These are phyloP conservation scores for Penicillium sp. DNA, from an alignment of 2,329 filamentous ascomycete species.

Conservation along the genomic window DNA sequence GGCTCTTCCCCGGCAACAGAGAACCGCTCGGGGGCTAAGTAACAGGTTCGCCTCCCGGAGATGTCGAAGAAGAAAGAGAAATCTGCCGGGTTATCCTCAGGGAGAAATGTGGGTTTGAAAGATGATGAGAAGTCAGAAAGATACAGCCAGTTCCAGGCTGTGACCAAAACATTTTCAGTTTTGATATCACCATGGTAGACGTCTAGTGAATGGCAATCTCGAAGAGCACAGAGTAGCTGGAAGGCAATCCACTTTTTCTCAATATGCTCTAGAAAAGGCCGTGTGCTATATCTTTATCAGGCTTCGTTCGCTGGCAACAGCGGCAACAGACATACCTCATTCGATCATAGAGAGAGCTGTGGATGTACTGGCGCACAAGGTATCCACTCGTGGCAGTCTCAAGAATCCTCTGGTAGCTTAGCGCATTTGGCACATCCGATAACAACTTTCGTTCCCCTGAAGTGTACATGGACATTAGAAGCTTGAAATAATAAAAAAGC, in stretches of 20 bases:
- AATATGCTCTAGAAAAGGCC: constrained; percentile 93
- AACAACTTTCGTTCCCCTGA: constrained; percentile 76
- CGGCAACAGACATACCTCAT: constrained; percentile 54
- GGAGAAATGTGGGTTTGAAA: constrained; percentile 90
- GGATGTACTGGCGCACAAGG: constrained; percentile 89
- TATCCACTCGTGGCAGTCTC: constrained; percentile 92
- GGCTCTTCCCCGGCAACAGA: constrained; percentile 67
- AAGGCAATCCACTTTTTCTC: constrained; percentile 99
- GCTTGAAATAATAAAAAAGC: background rate
- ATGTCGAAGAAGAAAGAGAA: constrained; percentile 98
- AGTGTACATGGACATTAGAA: constrained; percentile 5
- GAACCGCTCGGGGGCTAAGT: constrained; percentile 92
- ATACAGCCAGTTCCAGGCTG: constrained; percentile 99
- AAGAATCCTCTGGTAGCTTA: constrained; percentile 85
- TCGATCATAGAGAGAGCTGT: constrained; percentile 95
- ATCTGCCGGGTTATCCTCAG: constrained; percentile 94
- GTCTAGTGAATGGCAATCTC: constrained; percentile 85
- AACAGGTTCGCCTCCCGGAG: constrained; percentile 86
- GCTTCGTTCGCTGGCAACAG: background rate
- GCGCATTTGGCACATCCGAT: constrained; percentile 81
- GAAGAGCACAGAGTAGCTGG: constrained; percentile 85
- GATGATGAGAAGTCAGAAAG: constrained; percentile 94
- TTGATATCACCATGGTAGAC: constrained; percentile 98
- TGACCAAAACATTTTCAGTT: constrained; percentile 93
- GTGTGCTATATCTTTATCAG: constrained; percentile 63